phyloP scores from a whole-genome alignment of 2,329 filamentous ascomycete species.

The Fusarium veterinarium region DNA sequence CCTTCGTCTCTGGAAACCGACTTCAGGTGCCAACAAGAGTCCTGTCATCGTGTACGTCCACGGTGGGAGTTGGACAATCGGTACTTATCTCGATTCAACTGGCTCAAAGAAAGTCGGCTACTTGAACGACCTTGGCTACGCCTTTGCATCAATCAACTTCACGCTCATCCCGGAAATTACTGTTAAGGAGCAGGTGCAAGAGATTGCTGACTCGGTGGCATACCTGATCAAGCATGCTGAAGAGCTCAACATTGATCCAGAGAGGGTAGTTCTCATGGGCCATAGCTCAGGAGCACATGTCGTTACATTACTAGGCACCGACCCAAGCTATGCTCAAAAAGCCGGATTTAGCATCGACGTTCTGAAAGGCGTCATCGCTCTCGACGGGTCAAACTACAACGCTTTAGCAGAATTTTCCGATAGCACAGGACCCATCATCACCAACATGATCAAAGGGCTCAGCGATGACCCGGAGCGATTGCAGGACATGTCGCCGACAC shows the following conservation, averaged over 20 bases:
- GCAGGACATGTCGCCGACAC: neutral
- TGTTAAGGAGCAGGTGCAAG: slow-evolving; percentile 5
- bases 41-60: slow-evolving; percentile 3
- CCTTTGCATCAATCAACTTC: neutral
- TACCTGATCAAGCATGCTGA: neutral
- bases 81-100: slow-evolving; percentile 5
- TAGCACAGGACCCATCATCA: neutral
- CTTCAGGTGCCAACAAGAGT: rapidly evolving
- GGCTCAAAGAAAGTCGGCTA: slow-evolving; percentile 3
- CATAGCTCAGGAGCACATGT: slow-evolving; percentile 18
- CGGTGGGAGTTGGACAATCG: slow-evolving; percentile 10
- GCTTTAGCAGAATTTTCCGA: slow-evolving; percentile 3
- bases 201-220: neutral
- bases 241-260: neutral
- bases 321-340: neutral
- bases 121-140: neutral
- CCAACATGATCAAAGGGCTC: neutral
- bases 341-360: rapidly evolving
- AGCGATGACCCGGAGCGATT: neutral
- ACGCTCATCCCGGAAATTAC: neutral
- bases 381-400: slow-evolving; percentile 13
- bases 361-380: neutral
- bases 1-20: slow-evolving; percentile 1
- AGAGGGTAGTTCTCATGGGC: neutral
- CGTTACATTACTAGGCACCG: neutral